These are phyloP conservation scores for Passalora sequoiae DNA, from an alignment of 2,329 filamentous ascomycete genomes.

Conservation along the genomic window DNA sequence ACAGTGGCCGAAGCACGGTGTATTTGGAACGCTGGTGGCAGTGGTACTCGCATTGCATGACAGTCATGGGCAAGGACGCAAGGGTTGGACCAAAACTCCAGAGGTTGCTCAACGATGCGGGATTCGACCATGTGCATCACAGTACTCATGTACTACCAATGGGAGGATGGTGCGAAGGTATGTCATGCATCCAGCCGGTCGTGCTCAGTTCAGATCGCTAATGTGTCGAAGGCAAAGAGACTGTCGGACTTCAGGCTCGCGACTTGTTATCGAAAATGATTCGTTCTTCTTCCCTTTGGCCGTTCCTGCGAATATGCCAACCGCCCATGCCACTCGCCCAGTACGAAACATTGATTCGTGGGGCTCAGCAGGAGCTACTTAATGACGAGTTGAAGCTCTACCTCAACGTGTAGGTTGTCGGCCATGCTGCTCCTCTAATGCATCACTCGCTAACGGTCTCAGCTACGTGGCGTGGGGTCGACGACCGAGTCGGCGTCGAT, in stretches of 20 bases:
- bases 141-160: constrained; percentile 6
- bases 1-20: constrained; percentile 41
- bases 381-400: constrained; percentile 17
- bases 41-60: constrained; percentile 19
- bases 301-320: constrained; percentile 12
- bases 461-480: constrained; percentile 11
- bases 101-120: constrained; percentile 1
- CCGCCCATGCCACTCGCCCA: constrained; percentile 11
- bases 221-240: constrained; percentile 2
- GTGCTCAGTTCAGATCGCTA: constrained; percentile 3
- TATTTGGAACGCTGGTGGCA: constrained; percentile 25
- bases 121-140: constrained; percentile 15
- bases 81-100: neutral
- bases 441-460: neutral
- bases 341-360: constrained; percentile 17
- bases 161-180: constrained; percentile 13
- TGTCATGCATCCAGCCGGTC: neutral
- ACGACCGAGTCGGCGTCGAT: constrained; percentile 4
- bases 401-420: constrained; percentile 17
- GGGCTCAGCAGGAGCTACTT: constrained; percentile 16
- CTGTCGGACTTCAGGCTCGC: constrained; percentile 6
- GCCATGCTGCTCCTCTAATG: neutral
- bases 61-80: constrained; percentile 19
- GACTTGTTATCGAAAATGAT: constrained; percentile 16
- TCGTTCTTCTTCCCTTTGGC: constrained; percentile 17